Evolutionary conservation across 352 stramenopile species (phyloP), one percentile per base, ranked within the genome.

Genomic region (Thalassiosira exigua): DNA sequence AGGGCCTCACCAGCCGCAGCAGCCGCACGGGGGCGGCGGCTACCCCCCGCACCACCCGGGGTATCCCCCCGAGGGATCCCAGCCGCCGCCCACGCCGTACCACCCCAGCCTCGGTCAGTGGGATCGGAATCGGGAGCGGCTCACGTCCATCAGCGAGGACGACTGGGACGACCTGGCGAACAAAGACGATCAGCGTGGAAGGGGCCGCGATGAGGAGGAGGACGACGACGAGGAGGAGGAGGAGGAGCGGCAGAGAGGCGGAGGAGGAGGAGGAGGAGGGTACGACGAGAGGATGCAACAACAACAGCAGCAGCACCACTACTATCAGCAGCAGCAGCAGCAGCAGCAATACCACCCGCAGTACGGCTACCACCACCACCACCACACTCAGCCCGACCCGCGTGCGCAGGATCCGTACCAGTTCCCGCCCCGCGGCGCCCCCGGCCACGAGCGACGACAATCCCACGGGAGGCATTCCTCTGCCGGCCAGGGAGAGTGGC

Each of bases 71-170:
- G 54, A 4, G 29, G 52, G 60, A 50, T 30, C 52, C 11, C 46
- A 24, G 22, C 67, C 67, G 26, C 57, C 56, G 33, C 68, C 56
- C 9, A 33, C 60, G 3, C 60, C 41, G 19, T 41, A 39, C 14
- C 56, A 69, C 39, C 68, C 54, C 5, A 77, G 65, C 21, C 66
- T 75, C 53, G n/a, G n/a, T n/a, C 30, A 48, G 51, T 57, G 66
- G 9, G 52, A 44, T 7, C 36, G 52, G n/a, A 26, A 53, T 33
- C 53, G 54, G 0, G 50, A 36, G 5, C 27, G 68, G 29, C 46
- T 77, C 0, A 56, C 54, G 29, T 64, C 44, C 9, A 69, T 77
- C 27, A 69, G 57, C 52, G 68, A 77, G 27, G 68, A 77, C 60
- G 68, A 77, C 46, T 69, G 57, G 56, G 66, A 75, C 54, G 56